Base-by-base conservation (phyloP, 2,329 filamentous ascomycete genomes). In the Teratosphaeriaceae sp. region DNA sequence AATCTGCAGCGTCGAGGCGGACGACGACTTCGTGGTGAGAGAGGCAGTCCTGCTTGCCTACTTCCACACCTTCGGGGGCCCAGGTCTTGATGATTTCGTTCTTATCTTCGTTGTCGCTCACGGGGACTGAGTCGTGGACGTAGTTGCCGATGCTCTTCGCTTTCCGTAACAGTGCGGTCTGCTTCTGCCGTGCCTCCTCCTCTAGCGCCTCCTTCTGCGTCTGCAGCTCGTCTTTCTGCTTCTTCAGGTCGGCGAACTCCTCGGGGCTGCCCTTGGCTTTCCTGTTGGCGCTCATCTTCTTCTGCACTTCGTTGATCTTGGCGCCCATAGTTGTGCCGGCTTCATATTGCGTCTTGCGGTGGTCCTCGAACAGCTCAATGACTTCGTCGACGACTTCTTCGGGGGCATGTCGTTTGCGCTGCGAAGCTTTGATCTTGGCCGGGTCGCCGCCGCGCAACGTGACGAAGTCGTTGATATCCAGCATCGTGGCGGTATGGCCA, bases 1-100 rank as follows among this genome's bases (percentile, higher is more conserved):
- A 85, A 63, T 97, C 92, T 62, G 94, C 96, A 42, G 90, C 89
- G 56, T 92, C 88, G 50, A 97, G 71, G 55, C 88, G 79, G 45
- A 83, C 80, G 47, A 97, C 79, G 42, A 98, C 88, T 64, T 97
- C 90, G 66, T 98, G 92, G 66, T 98, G 92, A 40, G 89, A 95
- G 49, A 97, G 82, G 49, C 73, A 77, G 45, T 84, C 75, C 56
- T 80, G 79, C 74, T 89, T 89, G 67, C 88, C 80, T 38, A 85
- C 79, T 18, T 70, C 75, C 45, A 82, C 75, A 41, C 82, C 82
- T 53, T 88, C 81, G 0, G 90, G 90, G 4, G 79, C 78, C 89
- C 89, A 98, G 22, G 76, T 84, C 58, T 81, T 79, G 55, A 86
- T 73, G 23, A 88, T 66, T 31, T 71, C 73, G 66, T 98, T 97